phyloP scores from a whole-genome alignment of 2,329 filamentous ascomycete genomes.

The Xylariales sp. region DNA sequence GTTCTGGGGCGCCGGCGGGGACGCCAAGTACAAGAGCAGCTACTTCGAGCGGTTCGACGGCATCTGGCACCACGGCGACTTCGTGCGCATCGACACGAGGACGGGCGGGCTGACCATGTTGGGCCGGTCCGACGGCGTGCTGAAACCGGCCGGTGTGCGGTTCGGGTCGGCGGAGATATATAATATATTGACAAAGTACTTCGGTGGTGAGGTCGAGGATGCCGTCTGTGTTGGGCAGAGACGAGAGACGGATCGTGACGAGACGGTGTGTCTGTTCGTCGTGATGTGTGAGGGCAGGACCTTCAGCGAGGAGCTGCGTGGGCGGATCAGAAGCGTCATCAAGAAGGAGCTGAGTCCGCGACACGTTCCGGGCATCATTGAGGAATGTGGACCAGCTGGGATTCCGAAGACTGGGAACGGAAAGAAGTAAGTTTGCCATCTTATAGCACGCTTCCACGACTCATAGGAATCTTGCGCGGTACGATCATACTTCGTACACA shows the following conservation, averaged over 20 bases:
- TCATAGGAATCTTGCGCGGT: too few relatives aligned
- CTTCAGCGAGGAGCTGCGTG: conserved; percentile 57
- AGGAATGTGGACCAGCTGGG: conserved; percentile 70
- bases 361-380: conserved; percentile 81
- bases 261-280: conserved; percentile 84
- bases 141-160: conserved; percentile 87
- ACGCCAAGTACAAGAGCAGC: conserved; percentile 71
- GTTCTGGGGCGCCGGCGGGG: conserved; percentile 74
- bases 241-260: conserved; percentile 67
- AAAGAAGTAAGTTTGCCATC: conserved; percentile 71
- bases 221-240: conserved; percentile 82
- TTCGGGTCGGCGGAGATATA: conserved; percentile 97
- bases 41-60: conserved; percentile 83
- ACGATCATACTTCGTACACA: too few relatives aligned
- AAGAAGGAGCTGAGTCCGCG: conserved; percentile 77
- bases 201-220: conserved; percentile 73
- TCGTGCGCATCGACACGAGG: conserved; percentile 64
- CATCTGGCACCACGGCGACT: conserved; percentile 94
- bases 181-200: conserved; percentile 83
- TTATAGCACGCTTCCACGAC: background rate
- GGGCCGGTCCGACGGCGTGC: conserved; percentile 83
- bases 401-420: conserved; percentile 92
- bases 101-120: conserved; percentile 86
- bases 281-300: conserved; percentile 59
- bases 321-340: conserved; percentile 62